Evolutionary conservation across 2,329 filamentous ascomycete species (phyloP).

Genomic region (Coniella lustricola): DNA sequence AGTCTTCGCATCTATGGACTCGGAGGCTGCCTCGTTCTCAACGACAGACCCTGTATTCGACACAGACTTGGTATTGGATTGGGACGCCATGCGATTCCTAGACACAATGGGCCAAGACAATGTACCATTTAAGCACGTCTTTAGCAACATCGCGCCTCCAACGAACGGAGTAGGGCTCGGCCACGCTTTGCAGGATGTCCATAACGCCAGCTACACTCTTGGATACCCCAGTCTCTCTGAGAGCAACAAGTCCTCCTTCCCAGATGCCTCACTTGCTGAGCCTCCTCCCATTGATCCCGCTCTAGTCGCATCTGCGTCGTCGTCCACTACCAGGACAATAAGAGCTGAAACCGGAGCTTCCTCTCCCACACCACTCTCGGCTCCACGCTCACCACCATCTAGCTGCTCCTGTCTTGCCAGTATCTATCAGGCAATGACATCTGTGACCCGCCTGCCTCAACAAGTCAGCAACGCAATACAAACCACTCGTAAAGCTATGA

Average conservation of each 20-base stretch:
- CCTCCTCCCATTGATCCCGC: conserved; percentile 6
- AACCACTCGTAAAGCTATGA: conserved; percentile 40
- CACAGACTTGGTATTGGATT: conserved; percentile 16
- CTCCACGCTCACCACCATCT: background rate
- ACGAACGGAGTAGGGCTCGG: background rate
- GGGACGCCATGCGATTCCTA: conserved; percentile 27
- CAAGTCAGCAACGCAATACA: conserved; percentile 40
- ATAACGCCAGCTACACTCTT: background rate
- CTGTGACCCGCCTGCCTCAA: conserved; percentile 39
- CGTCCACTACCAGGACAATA: background rate
- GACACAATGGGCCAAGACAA: conserved; percentile 30
- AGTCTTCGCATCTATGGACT: conserved; percentile 27
- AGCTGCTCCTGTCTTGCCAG: conserved; percentile 42
- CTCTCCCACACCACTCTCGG: background rate
- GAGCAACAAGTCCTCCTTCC: background rate
- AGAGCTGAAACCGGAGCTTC: conserved; percentile 6
- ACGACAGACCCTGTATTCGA: conserved; percentile 19
- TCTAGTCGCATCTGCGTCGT: background rate
- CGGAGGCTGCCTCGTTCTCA: conserved; percentile 31
- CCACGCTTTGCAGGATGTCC: too few relatives aligned
- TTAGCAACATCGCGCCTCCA: conserved; percentile 8
- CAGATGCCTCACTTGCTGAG: conserved; percentile 5
- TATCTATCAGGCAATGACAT: conserved; percentile 44
- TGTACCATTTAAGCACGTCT: conserved; percentile 14
- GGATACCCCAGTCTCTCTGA: background rate